phyloP scores from a whole-genome alignment of 768 basidiomycete species.

The Hypholoma sublateritium region DNA sequence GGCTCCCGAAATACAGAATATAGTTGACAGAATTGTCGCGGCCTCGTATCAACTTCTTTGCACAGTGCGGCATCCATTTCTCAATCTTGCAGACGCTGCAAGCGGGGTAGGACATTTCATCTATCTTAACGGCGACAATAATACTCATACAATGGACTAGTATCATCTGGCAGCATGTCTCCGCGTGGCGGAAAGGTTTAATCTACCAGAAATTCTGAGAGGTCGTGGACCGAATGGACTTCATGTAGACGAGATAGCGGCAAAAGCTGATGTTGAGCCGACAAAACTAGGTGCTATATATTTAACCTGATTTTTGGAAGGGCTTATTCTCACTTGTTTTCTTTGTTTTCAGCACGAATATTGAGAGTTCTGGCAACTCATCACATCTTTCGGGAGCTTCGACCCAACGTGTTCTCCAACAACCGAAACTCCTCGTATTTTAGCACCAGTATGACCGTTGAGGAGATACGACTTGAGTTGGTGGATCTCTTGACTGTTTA shows the following conservation, averaged over 20 bases:
- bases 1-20: not conserved
- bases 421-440: conserved; percentile 36
- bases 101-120: not conserved
- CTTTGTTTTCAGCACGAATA: conserved; percentile 27
- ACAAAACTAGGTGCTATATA: conserved; percentile 31
- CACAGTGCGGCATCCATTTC: conserved; percentile 7
- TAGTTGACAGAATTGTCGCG: not conserved
- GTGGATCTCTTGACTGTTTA: not conserved
- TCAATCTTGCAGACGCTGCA: conserved; percentile 1
- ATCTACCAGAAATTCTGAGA: conserved; percentile 39
- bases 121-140: not conserved
- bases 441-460: conserved; percentile 29
- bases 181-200: conserved; percentile 28
- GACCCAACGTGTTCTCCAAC: conserved; percentile 36
- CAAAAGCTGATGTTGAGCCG: conserved; percentile 25
- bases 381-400: conserved; percentile 39
- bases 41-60: conserved; percentile 7
- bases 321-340: not conserved
- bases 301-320: not conserved
- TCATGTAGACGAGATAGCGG: conserved; percentile 33
- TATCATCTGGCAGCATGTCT: conserved; percentile 27
- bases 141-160: not conserved
- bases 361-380: conserved; percentile 37
- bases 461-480: conserved; percentile 14
- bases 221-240: conserved; percentile 36